These are phyloP conservation scores for Corymbia maculata DNA, from an alignment of 345 rosid genomes.

Conservation along the genomic window DNA sequence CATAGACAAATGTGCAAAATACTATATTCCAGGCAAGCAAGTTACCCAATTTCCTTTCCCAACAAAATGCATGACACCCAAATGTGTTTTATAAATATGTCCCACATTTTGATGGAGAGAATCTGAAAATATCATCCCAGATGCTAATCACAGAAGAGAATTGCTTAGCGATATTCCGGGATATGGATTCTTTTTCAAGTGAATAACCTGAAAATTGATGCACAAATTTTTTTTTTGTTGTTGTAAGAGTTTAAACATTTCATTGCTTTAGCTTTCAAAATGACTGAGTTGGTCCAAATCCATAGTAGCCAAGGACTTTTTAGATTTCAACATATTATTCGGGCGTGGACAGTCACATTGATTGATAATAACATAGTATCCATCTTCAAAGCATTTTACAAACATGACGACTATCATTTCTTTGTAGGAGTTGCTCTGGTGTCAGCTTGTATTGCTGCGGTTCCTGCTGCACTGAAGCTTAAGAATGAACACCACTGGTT, in stretches of 20 bases:
- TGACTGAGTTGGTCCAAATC: not conserved
- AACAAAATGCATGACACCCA: not conserved
- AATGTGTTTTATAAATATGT: not conserved
- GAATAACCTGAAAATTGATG: not conserved
- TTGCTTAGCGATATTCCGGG: not conserved
- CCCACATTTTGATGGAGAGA: not conserved
- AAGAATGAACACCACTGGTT: slow-evolving; percentile 44
- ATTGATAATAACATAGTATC: not conserved
- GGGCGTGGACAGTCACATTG: not conserved
- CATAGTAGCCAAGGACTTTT: not conserved
- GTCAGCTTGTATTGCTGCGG: slow-evolving; percentile 42
- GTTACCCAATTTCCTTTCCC: not conserved
- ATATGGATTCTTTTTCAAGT: not conserved
- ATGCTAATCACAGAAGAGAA: not conserved
- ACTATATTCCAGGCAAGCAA: slow-evolving; percentile 68
- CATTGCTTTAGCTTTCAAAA: not conserved
- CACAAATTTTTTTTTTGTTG: not conserved
- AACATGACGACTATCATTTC: not conserved
- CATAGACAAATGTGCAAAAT: slow-evolving; percentile 56
- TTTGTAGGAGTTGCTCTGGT: slow-evolving; percentile 43
- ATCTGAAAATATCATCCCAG: not conserved
- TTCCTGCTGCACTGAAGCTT: slow-evolving; percentile 43
- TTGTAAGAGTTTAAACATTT: not conserved
- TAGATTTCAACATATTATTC: not conserved
- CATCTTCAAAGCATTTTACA: not conserved